Base-by-base conservation (phyloP, 257 asterid genomes). In the Linaria vulgaris region DNA sequence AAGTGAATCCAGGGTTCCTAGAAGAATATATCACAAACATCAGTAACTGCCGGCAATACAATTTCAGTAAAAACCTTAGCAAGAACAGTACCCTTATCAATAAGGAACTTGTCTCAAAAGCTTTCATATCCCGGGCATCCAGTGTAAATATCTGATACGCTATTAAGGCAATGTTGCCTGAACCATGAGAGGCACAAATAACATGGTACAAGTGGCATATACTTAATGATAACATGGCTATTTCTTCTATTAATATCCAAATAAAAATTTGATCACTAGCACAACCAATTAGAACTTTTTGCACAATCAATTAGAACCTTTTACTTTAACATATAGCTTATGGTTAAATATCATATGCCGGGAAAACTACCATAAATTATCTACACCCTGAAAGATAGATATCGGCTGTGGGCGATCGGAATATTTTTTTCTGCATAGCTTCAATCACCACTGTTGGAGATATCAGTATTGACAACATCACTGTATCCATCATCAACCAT, bases 1-100 rank as follows among this genome's bases (percentile, higher is more conserved):
- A 63, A 88, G 86, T 67, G 96, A 79, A 78, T 88, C 94, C 80
- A 85, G 71, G 66, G 94, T 88, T 43, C 96, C 94, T 88, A 83
- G 66, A 74, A 69, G 70, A 71, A 59, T 48, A 69, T 57, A 60
- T 49, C 9, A 53, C 56, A 70, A 63, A 79, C 66, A 71, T 85
- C 74, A 87, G 80, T 71, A 69, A 77, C 45, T 27, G 64, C 44
- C 38, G 51, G 30, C 30, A 55, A 69, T 48, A 63, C 15, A 22
- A 31, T 65, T 52, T 63, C 19, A 74, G 39, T 34, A 10, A 56
- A 54, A 48, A 21, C 21, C 39, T 27, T 15, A n/a, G 38, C 62
- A 19, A 34, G 27, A 55, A 46, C 20, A 43, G 56, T 78, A 85
- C 94, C 94, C 85, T 85, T 88, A 73, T 85, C 96, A 61, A 88